phyloP scores from a whole-genome alignment of 305 asterid species.

The Salvia sclarea region DNA sequence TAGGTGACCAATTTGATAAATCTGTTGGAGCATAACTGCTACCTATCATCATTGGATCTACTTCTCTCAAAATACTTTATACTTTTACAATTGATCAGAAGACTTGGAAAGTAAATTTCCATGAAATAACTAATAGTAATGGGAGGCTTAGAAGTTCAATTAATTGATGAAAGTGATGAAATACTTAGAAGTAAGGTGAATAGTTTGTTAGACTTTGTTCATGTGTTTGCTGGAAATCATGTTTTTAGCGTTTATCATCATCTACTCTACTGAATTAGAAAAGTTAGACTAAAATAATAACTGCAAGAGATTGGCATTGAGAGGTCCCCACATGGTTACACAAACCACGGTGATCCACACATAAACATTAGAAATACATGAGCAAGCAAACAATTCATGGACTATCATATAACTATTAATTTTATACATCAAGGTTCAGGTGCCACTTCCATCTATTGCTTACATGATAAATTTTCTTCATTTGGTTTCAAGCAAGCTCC shows the following conservation, averaged over 20 bases:
- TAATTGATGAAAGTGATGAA: no score
- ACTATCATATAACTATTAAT: constrained; percentile 20
- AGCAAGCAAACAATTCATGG: constrained; percentile 27
- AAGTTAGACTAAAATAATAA: constrained; percentile 11
- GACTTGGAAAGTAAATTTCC: not conserved
- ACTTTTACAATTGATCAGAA: not conserved
- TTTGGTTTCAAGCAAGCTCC: constrained; percentile 43
- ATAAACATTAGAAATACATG: constrained; percentile 38
- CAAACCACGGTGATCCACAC: constrained; percentile 28
- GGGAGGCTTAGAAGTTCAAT: not conserved
- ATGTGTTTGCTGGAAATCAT: not conserved
- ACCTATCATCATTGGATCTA: not conserved
- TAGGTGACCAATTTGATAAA: not conserved
- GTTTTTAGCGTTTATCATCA: constrained; percentile 6
- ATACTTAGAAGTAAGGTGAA: not conserved
- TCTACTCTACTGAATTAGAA: constrained; percentile 3
- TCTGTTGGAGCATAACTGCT: not conserved
- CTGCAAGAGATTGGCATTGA: constrained; percentile 30
- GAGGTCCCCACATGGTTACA: constrained; percentile 28
- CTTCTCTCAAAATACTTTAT: not conserved
- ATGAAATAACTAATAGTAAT: not conserved
- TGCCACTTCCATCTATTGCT: constrained; percentile 8
- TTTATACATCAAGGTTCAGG: constrained; percentile 34
- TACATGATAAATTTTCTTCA: constrained; percentile 27
- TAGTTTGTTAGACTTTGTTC: constrained; percentile 3